phyloP scores from a whole-genome alignment of 2,329 filamentous ascomycete species.

The Zymoseptoria ardabiliae region DNA sequence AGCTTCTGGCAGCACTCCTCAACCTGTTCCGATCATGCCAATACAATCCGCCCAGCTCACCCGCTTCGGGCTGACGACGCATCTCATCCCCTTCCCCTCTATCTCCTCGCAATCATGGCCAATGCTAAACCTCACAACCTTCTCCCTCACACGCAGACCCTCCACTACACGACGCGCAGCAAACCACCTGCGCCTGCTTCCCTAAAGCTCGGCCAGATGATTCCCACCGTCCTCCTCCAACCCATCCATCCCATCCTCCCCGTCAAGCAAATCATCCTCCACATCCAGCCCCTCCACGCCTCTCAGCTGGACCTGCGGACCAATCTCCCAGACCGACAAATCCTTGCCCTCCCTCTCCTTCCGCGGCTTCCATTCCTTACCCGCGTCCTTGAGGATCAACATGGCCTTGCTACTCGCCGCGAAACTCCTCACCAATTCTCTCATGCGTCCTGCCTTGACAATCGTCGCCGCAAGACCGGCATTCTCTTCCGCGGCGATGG shows the following conservation, averaged over 20 bases:
- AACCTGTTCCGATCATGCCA: neutral
- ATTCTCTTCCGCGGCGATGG: slow-evolving; percentile 54
- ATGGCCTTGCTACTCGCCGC: slow-evolving; percentile 70
- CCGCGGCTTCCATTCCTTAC: slow-evolving; percentile 36
- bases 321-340: slow-evolving; percentile 38
- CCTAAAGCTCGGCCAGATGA: neutral
- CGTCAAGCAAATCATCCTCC: neutral
- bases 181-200: neutral
- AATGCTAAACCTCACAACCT: neutral
- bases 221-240: neutral
- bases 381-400: slow-evolving; percentile 42
- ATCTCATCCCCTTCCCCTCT: neutral
- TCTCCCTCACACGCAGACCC: neutral
- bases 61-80: neutral
- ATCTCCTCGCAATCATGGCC: neutral
- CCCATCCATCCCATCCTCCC: neutral
- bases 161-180: neutral
- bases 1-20: neutral
- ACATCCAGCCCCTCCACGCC: neutral
- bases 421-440: slow-evolving; percentile 50
- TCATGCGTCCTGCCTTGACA: slow-evolving; percentile 36
- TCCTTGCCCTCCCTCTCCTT: slow-evolving; percentile 37
- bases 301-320: slow-evolving; percentile 16
- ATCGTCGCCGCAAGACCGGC: slow-evolving; percentile 32
- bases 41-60: neutral